A percentile compares a stretch with the other conserved stretches of the same genome.
Evolutionary conservation across 1,139 yeast species (phyloP).

Genomic region (Lodderomyces theae): DNA sequence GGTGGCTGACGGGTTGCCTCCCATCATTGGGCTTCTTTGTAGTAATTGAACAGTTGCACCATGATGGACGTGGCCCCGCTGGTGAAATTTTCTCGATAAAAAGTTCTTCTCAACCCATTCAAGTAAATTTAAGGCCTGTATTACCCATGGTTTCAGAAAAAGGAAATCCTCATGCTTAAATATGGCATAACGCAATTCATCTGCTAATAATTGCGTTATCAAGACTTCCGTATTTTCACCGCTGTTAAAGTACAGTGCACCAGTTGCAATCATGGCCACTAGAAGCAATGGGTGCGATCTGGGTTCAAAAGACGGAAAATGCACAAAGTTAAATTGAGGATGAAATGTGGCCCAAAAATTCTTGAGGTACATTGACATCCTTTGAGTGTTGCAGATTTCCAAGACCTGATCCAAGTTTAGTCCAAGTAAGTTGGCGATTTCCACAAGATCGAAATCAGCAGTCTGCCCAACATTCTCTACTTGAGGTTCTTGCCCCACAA

Average conservation of each 20-base stretch:
- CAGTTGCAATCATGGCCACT: conserved; percentile 58
- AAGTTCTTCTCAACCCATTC: conserved; percentile 70
- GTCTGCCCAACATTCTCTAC: neutral
- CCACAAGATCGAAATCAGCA: neutral
- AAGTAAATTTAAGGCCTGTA: conserved; percentile 60
- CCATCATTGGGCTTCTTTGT: conserved; percentile 70
- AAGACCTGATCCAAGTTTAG: neutral
- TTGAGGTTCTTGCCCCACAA: conserved; percentile 9
- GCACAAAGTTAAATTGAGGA: conserved; percentile 60
- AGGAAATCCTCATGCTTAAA: conserved; percentile 59
- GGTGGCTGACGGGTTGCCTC: conserved; percentile 54
- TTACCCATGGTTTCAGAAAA: conserved; percentile 55
- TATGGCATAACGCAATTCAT: conserved; percentile 60
- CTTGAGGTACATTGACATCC: neutral
- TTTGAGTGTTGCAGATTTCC: neutral
- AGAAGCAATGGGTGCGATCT: conserved; percentile 51
- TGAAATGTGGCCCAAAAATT: conserved; percentile 54
- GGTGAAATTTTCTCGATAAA: conserved; percentile 59
- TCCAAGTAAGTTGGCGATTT: neutral
- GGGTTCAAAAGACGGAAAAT: conserved; percentile 62
- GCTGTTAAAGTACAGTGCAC: conserved; percentile 27
- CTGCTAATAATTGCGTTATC: conserved; percentile 37
- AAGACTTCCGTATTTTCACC: neutral
- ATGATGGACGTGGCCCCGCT: conserved; percentile 73
- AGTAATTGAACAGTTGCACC: conserved; percentile 73